phyloP scores from a whole-genome alignment of 1,139 yeast genomes.

The Hansenula lynferdii region DNA sequence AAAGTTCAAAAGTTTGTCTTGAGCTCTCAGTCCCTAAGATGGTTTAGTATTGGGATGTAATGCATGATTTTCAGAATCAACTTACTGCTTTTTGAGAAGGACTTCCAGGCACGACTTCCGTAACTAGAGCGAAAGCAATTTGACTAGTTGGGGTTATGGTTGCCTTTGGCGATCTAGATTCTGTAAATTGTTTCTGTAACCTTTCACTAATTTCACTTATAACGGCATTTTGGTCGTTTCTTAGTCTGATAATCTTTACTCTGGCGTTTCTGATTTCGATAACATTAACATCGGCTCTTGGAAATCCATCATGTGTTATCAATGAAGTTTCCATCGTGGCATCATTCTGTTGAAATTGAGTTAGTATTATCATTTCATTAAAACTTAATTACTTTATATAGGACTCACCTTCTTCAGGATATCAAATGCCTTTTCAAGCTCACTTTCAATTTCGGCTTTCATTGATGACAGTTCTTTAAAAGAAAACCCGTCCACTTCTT shows the following conservation, averaged over 20 bases:
- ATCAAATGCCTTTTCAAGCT: conserved; percentile 5
- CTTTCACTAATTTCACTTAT: conserved; percentile 43
- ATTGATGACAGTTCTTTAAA: conserved; percentile 1
- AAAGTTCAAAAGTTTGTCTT: conserved; percentile 48
- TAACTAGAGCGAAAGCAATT: conserved; percentile 56
- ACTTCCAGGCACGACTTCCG: conserved; percentile 40
- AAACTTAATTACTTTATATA: conserved; percentile 6
- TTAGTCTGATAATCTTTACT: conserved; percentile 56
- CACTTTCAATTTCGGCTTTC: conserved; percentile 16
- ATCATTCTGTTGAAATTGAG: conserved; percentile 22
- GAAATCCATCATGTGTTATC: conserved; percentile 73
- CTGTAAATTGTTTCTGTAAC: conserved; percentile 38
- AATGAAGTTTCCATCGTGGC: conserved; percentile 64
- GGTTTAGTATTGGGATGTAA: background rate
- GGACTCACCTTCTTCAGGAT: conserved; percentile 4
- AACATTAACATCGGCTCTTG: conserved; percentile 80
- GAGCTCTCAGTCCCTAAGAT: conserved; percentile 30
- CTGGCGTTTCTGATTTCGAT: conserved; percentile 58
- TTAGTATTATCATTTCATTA: no score
- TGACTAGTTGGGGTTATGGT: conserved; percentile 5
- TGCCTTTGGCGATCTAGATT: conserved; percentile 4
- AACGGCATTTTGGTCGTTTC: conserved; percentile 60
- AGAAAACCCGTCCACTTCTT: background rate
- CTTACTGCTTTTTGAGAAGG: conserved; percentile 41
- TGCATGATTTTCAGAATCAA: conserved; percentile 4